These are phyloP conservation scores for Ascochyta pisi DNA, from an alignment of 2,329 filamentous ascomycete species.

Conservation along the genomic window DNA sequence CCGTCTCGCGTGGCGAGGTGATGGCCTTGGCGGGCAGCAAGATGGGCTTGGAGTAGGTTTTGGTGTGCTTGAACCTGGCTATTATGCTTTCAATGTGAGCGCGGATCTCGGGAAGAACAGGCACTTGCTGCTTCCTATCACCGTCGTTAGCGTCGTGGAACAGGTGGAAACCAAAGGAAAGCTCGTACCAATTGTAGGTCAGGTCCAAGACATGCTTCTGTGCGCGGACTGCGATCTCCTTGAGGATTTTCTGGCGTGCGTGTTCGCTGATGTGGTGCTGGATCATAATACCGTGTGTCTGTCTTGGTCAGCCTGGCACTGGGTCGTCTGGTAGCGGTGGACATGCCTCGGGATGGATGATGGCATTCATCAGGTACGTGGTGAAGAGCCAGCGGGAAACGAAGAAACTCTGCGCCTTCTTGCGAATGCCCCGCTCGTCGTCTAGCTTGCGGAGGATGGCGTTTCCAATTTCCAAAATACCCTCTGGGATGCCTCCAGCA, in stretches of 20 bases:
- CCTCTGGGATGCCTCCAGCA: conserved; percentile 83
- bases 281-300: conserved; percentile 71
- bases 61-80: conserved; percentile 62
- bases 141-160: conserved; percentile 31
- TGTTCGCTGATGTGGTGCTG: conserved; percentile 94
- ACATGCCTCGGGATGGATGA: conserved; percentile 85
- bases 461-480: conserved; percentile 82
- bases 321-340: conserved; percentile 4
- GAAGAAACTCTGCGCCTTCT: conserved; percentile 77
- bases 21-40: conserved; percentile 75
- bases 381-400: conserved; percentile 93
- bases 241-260: conserved; percentile 76
- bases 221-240: conserved; percentile 79
- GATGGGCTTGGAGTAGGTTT: conserved; percentile 59
- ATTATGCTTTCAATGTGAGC: conserved; percentile 76
- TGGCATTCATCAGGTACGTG: conserved; percentile 80
- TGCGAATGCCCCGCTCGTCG: conserved; percentile 73
- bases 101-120: conserved; percentile 68
- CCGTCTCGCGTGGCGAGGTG: conserved; percentile 76
- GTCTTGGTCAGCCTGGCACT: conserved; percentile 42
- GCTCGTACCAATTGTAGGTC: conserved; percentile 69
- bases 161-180: conserved; percentile 26
- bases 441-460: conserved; percentile 79
- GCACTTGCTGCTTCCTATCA: conserved; percentile 64
- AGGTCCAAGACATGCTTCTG: conserved; percentile 82